Conservation (phyloP, 352 stramenopile species). For the Saprolegnia parasitica region DNA sequence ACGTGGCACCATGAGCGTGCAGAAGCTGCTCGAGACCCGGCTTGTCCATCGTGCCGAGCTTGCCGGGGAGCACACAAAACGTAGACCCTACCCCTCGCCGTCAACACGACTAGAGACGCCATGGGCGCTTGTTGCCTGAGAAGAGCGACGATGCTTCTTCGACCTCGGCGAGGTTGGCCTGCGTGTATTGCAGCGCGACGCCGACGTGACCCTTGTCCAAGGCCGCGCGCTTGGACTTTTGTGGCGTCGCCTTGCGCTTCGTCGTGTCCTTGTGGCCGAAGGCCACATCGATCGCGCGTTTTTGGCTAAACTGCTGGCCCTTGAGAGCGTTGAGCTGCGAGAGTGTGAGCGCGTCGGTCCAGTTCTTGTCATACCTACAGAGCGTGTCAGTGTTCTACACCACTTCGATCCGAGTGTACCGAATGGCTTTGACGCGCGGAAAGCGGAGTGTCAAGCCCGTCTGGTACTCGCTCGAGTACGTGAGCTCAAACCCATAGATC, state of each 20-base stretch:
- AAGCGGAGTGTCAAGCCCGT: constrained; percentile 78
- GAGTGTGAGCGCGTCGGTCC: constrained; percentile 74
- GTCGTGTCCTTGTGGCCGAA: constrained; percentile 55
- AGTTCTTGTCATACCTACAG: constrained; percentile 53
- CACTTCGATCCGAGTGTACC: constrained; percentile 31
- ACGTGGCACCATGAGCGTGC: constrained; percentile 54
- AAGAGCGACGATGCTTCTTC: constrained; percentile 58
- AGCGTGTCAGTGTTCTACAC: not conserved
- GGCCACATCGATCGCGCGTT: constrained; percentile 62
- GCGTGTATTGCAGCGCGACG: constrained; percentile 54
- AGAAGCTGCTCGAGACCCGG: constrained; percentile 70
- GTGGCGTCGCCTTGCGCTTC: constrained; percentile 35
- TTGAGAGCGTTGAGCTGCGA: constrained; percentile 62
- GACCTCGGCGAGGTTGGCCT: constrained; percentile 54
- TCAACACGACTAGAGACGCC: not conserved
- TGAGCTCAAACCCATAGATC: constrained; percentile 82
- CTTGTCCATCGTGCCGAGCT: constrained; percentile 61
- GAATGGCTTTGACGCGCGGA: constrained; percentile 72
- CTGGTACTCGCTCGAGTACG: constrained; percentile 73
- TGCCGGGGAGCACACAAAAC: constrained; percentile 77
- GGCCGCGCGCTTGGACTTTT: constrained; percentile 18
- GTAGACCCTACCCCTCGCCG: constrained; percentile 2
- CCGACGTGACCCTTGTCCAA: constrained; percentile 33
- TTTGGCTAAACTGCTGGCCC: constrained; percentile 58
- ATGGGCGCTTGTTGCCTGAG: constrained; percentile 31